A percentile compares a stretch with the other conserved stretches of the same genome.
These are phyloP conservation scores for Amanita phalloides DNA, from an alignment of 768 basidiomycete species.

Conservation along the genomic window DNA sequence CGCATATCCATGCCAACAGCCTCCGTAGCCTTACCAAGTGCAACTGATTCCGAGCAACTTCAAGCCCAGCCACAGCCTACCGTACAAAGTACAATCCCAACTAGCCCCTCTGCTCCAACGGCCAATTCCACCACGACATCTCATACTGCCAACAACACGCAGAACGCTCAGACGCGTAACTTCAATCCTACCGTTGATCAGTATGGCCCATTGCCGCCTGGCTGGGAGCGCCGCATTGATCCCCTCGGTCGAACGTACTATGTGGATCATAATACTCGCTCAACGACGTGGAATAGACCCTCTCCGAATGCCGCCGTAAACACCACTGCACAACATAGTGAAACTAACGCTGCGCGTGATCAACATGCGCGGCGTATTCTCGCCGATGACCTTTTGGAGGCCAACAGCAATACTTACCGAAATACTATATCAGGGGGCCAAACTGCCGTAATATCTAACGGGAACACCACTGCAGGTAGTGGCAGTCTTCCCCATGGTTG, in stretches of 20 bases:
- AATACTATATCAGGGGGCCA: slow-evolving; percentile 16
- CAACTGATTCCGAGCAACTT: slow-evolving; percentile 16
- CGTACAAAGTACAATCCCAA: slow-evolving; percentile 5
- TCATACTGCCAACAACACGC: slow-evolving; percentile 17
- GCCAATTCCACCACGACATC: slow-evolving; percentile 3
- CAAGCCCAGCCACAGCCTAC: slow-evolving; percentile 9
- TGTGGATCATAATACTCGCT: slow-evolving; percentile 96
- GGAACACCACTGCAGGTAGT: slow-evolving; percentile 55
- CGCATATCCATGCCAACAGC: slow-evolving; percentile 11
- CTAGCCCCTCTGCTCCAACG: slow-evolving; percentile 10
- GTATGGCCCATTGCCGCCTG: slow-evolving; percentile 77
- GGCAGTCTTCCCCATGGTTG: slow-evolving; percentile 93
- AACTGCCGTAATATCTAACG: slow-evolving; percentile 29
- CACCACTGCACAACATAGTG: slow-evolving; percentile 55
- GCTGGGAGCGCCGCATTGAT: slow-evolving; percentile 97
- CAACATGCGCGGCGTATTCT: slow-evolving; percentile 79
- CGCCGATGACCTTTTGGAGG: slow-evolving; percentile 79
- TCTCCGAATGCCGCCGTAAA: slow-evolving; percentile 70
- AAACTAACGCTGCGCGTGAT: slow-evolving; percentile 78
- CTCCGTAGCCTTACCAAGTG: slow-evolving; percentile 14
- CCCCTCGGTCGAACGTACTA: slow-evolving; percentile 95
- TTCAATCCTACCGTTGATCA: slow-evolving; percentile 96
- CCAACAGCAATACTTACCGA: slow-evolving; percentile 36
- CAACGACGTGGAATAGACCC: slow-evolving; percentile 96
- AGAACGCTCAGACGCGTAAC: slow-evolving; percentile 55